Conservation (phyloP, 495 filamentous ascomycete genomes). For the Xylaria telfairii region DNA sequence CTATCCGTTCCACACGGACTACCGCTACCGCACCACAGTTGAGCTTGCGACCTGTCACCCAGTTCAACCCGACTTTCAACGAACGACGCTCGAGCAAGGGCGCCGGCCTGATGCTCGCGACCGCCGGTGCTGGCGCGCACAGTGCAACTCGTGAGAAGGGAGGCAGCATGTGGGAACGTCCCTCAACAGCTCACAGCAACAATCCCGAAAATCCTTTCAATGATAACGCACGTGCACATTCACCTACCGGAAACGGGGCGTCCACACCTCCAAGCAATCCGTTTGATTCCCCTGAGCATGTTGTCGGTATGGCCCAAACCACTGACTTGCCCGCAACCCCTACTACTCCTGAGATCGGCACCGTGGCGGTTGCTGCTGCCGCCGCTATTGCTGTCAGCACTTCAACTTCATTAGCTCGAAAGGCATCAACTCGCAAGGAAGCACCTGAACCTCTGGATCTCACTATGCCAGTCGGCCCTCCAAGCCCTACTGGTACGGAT, state of each 20-base stretch:
- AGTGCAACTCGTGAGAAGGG: conserved; percentile 29
- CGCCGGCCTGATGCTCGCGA: conserved; percentile 48
- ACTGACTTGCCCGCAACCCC: conserved; percentile 38
- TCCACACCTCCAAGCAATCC: conserved; percentile 46
- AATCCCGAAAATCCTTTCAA: conserved; percentile 60
- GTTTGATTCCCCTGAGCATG: conserved; percentile 41
- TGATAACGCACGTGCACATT: conserved; percentile 44
- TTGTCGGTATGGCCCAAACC: conserved; percentile 42
- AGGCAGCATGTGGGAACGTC: conserved; percentile 42
- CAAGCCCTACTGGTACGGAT: conserved; percentile 67
- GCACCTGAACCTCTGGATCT: conserved; percentile 55
- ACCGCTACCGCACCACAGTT: conserved; percentile 69
- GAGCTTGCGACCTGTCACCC: conserved; percentile 84
- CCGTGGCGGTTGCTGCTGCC: conserved; percentile 47
- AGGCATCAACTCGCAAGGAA: conserved; percentile 54
- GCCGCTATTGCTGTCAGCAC: conserved; percentile 43
- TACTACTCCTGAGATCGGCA: conserved; percentile 36
- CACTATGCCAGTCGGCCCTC: conserved; percentile 51
- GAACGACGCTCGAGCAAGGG: conserved; percentile 56
- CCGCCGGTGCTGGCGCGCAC: conserved; percentile 41
- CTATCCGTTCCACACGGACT: conserved; percentile 39
- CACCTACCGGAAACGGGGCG: conserved; percentile 42
- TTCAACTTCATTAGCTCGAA: conserved; percentile 45
- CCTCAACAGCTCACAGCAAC: conserved; percentile 51
- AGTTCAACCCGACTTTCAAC: conserved; percentile 77